Percentiles rank a stretch among this genome's conserved stretches.
Conservation (phyloP, 768 basidiomycete species). For the Jaapia argillacea region DNA sequence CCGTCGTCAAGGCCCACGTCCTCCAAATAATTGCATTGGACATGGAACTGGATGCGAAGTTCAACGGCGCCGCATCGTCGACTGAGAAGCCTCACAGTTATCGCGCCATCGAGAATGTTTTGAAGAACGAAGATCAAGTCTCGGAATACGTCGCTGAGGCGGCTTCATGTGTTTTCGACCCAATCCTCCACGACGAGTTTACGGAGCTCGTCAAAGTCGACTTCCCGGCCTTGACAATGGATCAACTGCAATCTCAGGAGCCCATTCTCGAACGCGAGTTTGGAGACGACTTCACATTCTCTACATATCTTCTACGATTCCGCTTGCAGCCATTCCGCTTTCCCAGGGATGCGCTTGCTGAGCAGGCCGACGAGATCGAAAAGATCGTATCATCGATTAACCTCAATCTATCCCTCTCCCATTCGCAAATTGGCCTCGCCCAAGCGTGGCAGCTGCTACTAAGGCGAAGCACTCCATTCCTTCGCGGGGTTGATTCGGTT, state of each 20-base stretch:
- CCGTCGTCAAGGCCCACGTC: slow-evolving; percentile 63
- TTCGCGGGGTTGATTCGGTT: slow-evolving; percentile 49
- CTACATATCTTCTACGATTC: slow-evolving; percentile 43
- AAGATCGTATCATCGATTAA: slow-evolving; percentile 66
- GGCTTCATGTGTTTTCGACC: slow-evolving; percentile 60
- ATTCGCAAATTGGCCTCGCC: slow-evolving; percentile 65
- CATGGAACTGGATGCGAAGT: slow-evolving; percentile 37
- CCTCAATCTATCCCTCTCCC: slow-evolving; percentile 77
- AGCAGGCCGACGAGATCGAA: slow-evolving; percentile 38
- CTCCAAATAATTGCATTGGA: slow-evolving; percentile 69
- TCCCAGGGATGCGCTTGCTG: slow-evolving; percentile 26
- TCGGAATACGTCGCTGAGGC: slow-evolving; percentile 63
- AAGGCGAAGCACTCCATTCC: slow-evolving; percentile 49
- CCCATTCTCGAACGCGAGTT: slow-evolving; percentile 61
- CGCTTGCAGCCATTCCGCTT: slow-evolving; percentile 44
- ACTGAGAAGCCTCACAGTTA: slow-evolving; percentile 51
- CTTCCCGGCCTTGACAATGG: slow-evolving; percentile 54
- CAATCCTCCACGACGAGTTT: slow-evolving; percentile 58
- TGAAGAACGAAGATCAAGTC: slow-evolving; percentile 55
- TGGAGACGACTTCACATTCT: slow-evolving; percentile 75
- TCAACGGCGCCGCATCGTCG: slow-evolving; percentile 12
- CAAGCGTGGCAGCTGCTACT: slow-evolving; percentile 74
- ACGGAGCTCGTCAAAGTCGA: slow-evolving; percentile 33
- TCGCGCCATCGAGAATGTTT: slow-evolving; percentile 38
- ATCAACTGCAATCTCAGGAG: slow-evolving; percentile 54